Evolutionary conservation across 2,329 filamentous ascomycete genomes (phyloP), one percentile per base, ranked within the genome.

Genomic region (Hymenoscyphus occultus): DNA sequence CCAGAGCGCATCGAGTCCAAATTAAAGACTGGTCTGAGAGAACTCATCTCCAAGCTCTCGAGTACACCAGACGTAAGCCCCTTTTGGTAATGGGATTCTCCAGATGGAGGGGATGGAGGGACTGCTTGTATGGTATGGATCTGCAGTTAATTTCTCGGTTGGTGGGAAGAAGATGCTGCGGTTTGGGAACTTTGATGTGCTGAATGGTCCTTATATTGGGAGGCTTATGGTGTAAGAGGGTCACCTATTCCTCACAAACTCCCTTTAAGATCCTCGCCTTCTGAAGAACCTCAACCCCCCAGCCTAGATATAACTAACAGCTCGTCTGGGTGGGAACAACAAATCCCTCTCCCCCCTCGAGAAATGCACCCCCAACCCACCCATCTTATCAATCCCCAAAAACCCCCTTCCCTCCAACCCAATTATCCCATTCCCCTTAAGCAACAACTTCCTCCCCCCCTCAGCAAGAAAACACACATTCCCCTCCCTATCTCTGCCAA

Each of bases 1-100:
- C 79, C 88, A 13, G 87, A 86, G 0, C 87, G 85, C 0, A 78
- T 89, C 2, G 83, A 80, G 39, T 85, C 84, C 22, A 22, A 22
- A 22, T 22, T 0, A 83, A 84, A 63, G 90, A 90, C 6, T 70
- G 82, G 14, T 83, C 82, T 77, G 79, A 92, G 69, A 83, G 86
- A 63, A 89, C 83, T 0, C 93, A 92, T 76, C 86, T 78, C 73
- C 82, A 90, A 71, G 90, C 90, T 0, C 79, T 93, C 0, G 73
- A 78, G 0, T 93, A 88, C 76, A 83, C 78, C 61, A 86, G 82
- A 32, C 81, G 81, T 51, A 82, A 78, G 0, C 84, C 84, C 85
- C 85, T 0, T 87, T 86, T 67, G 86, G 86, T 1, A 74, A 90
- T 32, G 84, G 80, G 0, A 78, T 90, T 3, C 82, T 86, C 78